A percentile compares a stretch with the other conserved stretches of the same genome.
Evolutionary conservation across 2,329 filamentous ascomycete species (phyloP).

Genomic region (Corynespora cassiicola): DNA sequence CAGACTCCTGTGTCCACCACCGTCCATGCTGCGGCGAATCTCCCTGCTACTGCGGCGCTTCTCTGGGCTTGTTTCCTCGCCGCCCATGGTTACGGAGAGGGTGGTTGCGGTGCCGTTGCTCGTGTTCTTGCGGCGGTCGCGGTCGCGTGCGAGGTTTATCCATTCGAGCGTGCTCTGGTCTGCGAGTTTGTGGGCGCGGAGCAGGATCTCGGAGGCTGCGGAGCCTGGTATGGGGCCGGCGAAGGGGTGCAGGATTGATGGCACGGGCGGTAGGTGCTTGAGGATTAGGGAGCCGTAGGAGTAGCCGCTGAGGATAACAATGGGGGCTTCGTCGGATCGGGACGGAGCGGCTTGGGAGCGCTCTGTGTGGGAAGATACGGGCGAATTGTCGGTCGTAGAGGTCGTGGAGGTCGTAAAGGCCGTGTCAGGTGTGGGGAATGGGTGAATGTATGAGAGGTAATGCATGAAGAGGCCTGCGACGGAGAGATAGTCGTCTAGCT

Average conservation of each 20-base stretch:
- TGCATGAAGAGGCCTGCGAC: slow-evolving; percentile 80
- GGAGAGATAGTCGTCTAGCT: slow-evolving; percentile 82
- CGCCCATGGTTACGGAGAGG: slow-evolving; percentile 49
- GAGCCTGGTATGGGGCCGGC: slow-evolving; percentile 59
- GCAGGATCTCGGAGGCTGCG: slow-evolving; percentile 70
- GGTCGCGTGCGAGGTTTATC: slow-evolving; percentile 25
- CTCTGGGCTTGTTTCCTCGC: slow-evolving; percentile 53
- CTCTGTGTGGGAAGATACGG: slow-evolving; percentile 7
- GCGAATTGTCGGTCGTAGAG: slow-evolving; percentile 21
- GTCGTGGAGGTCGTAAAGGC: too few species aligned
- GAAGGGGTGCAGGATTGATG: slow-evolving; percentile 66
- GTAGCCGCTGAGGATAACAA: slow-evolving; percentile 77
- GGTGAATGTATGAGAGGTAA: slow-evolving; percentile 68
- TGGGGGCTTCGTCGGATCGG: slow-evolving; percentile 11
- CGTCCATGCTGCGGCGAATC: slow-evolving; percentile 36
- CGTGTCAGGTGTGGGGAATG: slow-evolving; percentile 22
- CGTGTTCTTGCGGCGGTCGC: slow-evolving; percentile 35
- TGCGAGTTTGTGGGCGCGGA: slow-evolving; percentile 73
- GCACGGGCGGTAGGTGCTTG: slow-evolving; percentile 69
- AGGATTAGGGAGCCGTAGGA: slow-evolving; percentile 90
- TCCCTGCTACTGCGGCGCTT: slow-evolving; percentile 51
- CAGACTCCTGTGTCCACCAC: slow-evolving; percentile 32
- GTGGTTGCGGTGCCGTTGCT: slow-evolving; percentile 25
- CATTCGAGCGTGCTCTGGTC: slow-evolving; percentile 64
- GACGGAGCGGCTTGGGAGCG: neutral